A percentile compares a stretch with the other conserved stretches of the same genome.
These are phyloP conservation scores for Penicillium roqueforti DNA, from an alignment of 495 filamentous ascomycete species.

Conservation along the genomic window DNA sequence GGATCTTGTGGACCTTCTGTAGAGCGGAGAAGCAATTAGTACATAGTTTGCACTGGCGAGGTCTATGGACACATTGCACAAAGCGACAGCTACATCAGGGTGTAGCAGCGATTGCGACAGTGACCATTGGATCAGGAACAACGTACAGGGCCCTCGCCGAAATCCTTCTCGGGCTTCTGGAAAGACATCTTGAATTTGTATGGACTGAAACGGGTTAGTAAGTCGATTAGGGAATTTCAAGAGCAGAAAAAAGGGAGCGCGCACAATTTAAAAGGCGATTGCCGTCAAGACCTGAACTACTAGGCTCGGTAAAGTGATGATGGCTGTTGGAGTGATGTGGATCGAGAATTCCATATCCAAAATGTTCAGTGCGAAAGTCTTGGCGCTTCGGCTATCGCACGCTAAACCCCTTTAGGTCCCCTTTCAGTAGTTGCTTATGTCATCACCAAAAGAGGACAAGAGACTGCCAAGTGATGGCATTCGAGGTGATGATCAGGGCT, in stretches of 20 bases:
- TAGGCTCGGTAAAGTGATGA: slow-evolving; percentile 81
- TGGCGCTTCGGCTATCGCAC: slow-evolving; percentile 43
- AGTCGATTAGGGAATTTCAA: background rate
- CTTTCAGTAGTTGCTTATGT: slow-evolving; percentile 21
- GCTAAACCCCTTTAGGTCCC: slow-evolving; percentile 28
- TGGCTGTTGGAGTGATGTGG: slow-evolving; percentile 43
- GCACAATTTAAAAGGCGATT: slow-evolving; percentile 27
- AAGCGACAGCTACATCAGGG: slow-evolving; percentile 6
- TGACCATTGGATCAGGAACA: slow-evolving; percentile 1
- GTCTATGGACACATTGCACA: background rate
- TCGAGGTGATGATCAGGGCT: slow-evolving; percentile 4
- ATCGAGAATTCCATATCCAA: slow-evolving; percentile 22
- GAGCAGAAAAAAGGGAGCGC: background rate
- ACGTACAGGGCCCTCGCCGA: slow-evolving; percentile 75
- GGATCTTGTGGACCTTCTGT: slow-evolving; percentile 96
- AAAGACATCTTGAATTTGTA: slow-evolving; percentile 73
- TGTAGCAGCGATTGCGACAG: slow-evolving; percentile 9
- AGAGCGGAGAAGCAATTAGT: slow-evolving; percentile 13
- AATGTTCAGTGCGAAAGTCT: slow-evolving; percentile 38
- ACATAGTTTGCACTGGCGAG: background rate
- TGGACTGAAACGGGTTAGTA: slow-evolving; percentile 13
- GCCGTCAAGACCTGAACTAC: slow-evolving; percentile 60
- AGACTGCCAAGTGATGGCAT: background rate
- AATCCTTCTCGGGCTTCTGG: slow-evolving; percentile 94
- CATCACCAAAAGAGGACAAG: slow-evolving; percentile 12